Base-by-base conservation (phyloP, 345 rosid genomes). In the Brassica carinata region DNA sequence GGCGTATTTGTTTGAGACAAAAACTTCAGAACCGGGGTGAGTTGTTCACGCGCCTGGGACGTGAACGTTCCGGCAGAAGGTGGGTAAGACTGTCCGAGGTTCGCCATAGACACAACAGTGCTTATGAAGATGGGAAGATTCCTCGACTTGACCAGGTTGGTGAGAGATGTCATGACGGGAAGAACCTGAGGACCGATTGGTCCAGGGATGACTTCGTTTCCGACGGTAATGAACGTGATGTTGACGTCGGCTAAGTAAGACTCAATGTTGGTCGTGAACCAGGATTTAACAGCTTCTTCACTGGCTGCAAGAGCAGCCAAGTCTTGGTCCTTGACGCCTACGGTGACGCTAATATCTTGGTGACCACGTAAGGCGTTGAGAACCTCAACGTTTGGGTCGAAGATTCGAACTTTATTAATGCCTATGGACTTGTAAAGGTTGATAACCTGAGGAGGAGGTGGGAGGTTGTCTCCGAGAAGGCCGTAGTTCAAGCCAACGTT, bases 181-280 rank as follows among this genome's bases (percentile, higher is more conserved):
- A 69, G 38, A 7, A 83, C 78, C 0, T 69, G 36, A 14, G 82
- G 7, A 2, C 77, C 82, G 10, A 74, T 30, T 0, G 15, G 30
- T 7, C 87, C 84, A 0, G 86, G 87, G 27, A 87, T 81, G 18
- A 75, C 79, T 80, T 85, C 86, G 27, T 90, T 88, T 1, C 90
- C 92, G 0, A 71, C 69, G 2, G 84, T 71, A 4, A 86, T 82
- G 1, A 59, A 78, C 5, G 66, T 34, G 64, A 88, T 80, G 10
- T 71, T 53, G 1, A 84, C 73, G 30, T 82, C 82, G 0, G 69
- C 7, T 55, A 75, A 19, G 70, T 83, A 82, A 5, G 89, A 75
- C 9, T 62, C 64, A 5, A 88, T 83, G 63, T 80, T 48, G 3
- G 73, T 14, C 0, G 33, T 5, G 11, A 81, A 77, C 89, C 86